phyloP scores from a whole-genome alignment of 164 flowering plant genomes.

The Aristolochia contorta region DNA sequence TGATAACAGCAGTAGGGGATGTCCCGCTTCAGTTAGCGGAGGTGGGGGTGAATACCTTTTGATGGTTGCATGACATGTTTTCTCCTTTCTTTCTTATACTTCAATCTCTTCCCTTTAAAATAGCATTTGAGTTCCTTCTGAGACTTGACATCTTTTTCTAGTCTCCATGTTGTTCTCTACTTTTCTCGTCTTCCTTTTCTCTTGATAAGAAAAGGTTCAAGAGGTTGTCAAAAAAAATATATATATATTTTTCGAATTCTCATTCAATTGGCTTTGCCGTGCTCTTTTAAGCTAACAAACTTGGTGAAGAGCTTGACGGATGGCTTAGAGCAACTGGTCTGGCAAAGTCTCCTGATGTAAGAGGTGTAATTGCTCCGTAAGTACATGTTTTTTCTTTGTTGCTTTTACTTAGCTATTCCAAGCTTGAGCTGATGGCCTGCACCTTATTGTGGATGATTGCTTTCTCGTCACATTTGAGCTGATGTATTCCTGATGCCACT shows the following conservation, averaged over 20 bases:
- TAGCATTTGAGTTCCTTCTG: not conserved
- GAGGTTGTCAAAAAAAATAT: not conserved
- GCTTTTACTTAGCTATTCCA: not conserved
- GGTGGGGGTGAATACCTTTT: too few species aligned
- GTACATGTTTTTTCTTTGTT: constrained; percentile 13
- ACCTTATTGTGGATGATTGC: too few species aligned
- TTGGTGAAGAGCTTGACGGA: constrained; percentile 71
- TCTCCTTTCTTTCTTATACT: too few species aligned
- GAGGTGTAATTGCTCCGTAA: constrained; percentile 99
- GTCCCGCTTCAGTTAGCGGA: too few species aligned
- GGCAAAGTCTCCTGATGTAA: constrained; percentile 66
- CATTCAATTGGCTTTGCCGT: not conserved
- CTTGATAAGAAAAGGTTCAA: not conserved
- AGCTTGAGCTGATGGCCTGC: too few species aligned
- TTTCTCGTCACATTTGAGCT: too few species aligned
- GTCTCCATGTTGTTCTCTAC: not conserved
- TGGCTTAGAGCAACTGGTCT: constrained; percentile 72
- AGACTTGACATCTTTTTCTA: not conserved
- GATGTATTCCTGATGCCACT: too few species aligned
- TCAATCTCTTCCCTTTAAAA: not conserved
- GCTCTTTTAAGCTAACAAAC: constrained; percentile 40
- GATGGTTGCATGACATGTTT: too few species aligned
- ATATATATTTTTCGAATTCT: not conserved
- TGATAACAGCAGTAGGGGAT: too few species aligned
- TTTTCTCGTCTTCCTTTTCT: not conserved